A percentile compares a stretch with the other conserved stretches of the same genome.
Conservation (phyloP, 2,329 filamentous ascomycete genomes). For the Alternaria sp. region DNA sequence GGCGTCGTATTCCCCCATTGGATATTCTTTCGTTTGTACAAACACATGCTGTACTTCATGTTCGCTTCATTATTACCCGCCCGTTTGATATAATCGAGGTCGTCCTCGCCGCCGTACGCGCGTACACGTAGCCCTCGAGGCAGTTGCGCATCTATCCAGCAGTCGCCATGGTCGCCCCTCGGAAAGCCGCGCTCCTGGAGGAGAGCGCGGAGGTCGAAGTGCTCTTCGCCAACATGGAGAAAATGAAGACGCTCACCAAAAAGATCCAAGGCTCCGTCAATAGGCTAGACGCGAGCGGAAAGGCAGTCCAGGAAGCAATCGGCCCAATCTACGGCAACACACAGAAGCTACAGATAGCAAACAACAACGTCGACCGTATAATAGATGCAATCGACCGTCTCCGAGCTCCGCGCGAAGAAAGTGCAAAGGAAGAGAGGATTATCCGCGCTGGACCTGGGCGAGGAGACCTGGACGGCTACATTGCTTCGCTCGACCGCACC, state of each 20-base stretch:
- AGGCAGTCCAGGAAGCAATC: conserved; percentile 89
- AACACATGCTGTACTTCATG: conserved; percentile 5
- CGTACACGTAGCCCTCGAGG: conserved; percentile 8
- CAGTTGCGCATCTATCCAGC: conserved; percentile 24
- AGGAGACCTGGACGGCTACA: conserved; percentile 81
- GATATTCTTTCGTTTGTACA: neutral
- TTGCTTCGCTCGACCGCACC: conserved; percentile 87
- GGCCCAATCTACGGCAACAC: conserved; percentile 94
- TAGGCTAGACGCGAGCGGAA: conserved; percentile 84
- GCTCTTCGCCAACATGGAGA: conserved; percentile 76
- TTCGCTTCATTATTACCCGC: conserved; percentile 5
- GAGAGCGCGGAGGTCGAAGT: conserved; percentile 73
- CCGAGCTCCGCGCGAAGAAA: conserved; percentile 89
- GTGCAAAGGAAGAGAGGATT: conserved; percentile 88
- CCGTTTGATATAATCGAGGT: conserved; percentile 7
- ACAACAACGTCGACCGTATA: conserved; percentile 85
- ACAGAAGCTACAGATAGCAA: conserved; percentile 84
- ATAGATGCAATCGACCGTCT: conserved; percentile 87
- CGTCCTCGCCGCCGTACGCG: conserved; percentile 1
- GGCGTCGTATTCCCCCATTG: neutral
- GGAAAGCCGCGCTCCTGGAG: conserved; percentile 66
- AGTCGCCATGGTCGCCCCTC: conserved; percentile 59
- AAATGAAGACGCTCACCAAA: conserved; percentile 90
- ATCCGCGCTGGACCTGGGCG: conserved; percentile 72
- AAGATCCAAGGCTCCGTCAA: conserved; percentile 90